Base-by-base conservation (phyloP, 2,329 filamentous ascomycete species). In the Fusarium euwallaceae region DNA sequence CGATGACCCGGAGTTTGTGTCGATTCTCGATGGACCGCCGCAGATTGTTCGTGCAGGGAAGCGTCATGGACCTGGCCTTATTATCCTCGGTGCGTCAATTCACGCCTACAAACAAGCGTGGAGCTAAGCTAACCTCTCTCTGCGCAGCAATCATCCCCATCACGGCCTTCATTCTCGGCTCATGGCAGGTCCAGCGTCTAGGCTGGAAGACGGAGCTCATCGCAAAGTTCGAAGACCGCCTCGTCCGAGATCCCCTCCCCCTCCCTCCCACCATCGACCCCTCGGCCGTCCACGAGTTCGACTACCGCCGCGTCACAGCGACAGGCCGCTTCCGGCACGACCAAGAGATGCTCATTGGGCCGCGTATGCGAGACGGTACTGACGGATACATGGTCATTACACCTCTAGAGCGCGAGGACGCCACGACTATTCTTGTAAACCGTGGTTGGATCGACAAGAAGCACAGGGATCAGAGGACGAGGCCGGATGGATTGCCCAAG, bases 311-410 rank as follows among this genome's bases (percentile, higher is more conserved):
- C 66, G 94, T 99, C 60, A 89, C 90, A 72, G 93, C 95, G 12
- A 90, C 87, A 0, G 97, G 97, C 11, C 86, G 83, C 66, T 92
- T 95, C 76, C 87, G 93, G 43, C 97, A 99, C 83, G 95, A 98
- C 81, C 91, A 94, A 82, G 97, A 99, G 86, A 99, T 99, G 95
- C 88, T 99, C 62, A 92, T 99, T 69, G 97, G 97, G 1, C 97
- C 97, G 67, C 91, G 97, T 58, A 91, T 98, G 86, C 89, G 92
- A 72, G 96, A 99, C 72, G 96, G 96, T 14, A 90, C 96, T 80
- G 93, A 98, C 80, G 97, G 97, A 3, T 99, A 92, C 84, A 90
- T 97, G 79, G 96, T 99, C 41, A 87, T 99, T 27, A 99, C 97
- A 53, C 97, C 97, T 22, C 86, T 99, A 6, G 95, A 98, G 84